Conservation (phyloP, 2,329 filamentous ascomycete species). For the Pestalotiopsis sp. region DNA sequence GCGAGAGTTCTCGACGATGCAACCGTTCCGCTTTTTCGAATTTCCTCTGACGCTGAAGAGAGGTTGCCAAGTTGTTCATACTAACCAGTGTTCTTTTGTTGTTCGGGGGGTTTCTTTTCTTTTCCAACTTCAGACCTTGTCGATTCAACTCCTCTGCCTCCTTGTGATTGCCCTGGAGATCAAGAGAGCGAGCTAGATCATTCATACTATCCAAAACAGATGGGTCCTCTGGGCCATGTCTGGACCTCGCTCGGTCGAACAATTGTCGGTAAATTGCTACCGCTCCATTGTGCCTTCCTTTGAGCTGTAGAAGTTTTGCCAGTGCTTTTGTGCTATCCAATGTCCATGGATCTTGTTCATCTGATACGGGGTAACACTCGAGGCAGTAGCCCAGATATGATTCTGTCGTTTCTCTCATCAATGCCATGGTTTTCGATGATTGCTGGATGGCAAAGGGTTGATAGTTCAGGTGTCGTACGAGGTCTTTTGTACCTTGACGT, state of each 20-base stretch:
- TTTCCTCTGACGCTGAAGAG: no score
- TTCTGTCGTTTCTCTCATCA: constrained; percentile 20
- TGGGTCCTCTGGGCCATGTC: not conserved
- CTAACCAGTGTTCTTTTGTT: no score
- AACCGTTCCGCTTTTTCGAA: no score
- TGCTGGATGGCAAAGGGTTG: not conserved
- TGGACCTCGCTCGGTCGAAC: not conserved
- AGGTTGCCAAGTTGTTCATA: no score
- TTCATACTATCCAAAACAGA: not conserved
- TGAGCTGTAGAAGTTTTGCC: no score
- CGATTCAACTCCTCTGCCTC: not conserved
- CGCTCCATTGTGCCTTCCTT: not conserved
- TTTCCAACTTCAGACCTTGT: not conserved
- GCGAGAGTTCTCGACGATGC: no score
- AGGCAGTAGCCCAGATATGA: constrained; percentile 23
- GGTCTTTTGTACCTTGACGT: constrained; percentile 7
- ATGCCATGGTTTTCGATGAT: constrained; percentile 26
- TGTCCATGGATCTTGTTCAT: constrained; percentile 26
- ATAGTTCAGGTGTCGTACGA: constrained; percentile 31
- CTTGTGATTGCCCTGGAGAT: not conserved
- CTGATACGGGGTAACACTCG: constrained; percentile 19
- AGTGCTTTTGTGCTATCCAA: not conserved
- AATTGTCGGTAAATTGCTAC: not conserved
- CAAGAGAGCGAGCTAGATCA: not conserved
- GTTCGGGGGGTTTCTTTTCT: no score